Evolutionary conservation across 768 basidiomycete genomes (phyloP).

Genomic region (Boletus reticulatus): DNA sequence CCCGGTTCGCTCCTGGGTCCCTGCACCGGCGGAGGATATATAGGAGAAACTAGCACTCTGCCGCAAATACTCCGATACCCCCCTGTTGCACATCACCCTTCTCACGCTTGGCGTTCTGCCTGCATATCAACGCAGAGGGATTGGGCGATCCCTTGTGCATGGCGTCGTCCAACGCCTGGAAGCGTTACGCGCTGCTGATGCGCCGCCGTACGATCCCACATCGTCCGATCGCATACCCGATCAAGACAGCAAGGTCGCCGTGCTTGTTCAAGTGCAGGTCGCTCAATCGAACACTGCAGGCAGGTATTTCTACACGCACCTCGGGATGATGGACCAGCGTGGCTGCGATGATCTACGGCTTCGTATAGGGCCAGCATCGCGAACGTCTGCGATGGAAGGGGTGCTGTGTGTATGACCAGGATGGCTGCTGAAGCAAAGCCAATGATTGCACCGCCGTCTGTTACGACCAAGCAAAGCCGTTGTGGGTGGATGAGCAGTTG

Average conservation of each 20-base stretch:
- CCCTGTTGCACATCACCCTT: constrained; percentile 19
- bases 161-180: constrained; percentile 27
- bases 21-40: background rate
- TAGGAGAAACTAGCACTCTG: background rate
- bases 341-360: constrained; percentile 4
- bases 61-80: constrained; percentile 5
- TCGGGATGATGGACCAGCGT: constrained; percentile 29
- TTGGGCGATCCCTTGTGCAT: constrained; percentile 30
- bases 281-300: constrained; percentile 25
- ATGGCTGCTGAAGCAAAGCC: constrained; percentile 30
- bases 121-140: constrained; percentile 25
- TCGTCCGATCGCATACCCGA: background rate
- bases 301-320: constrained; percentile 26
- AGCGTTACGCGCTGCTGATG: background rate
- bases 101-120: constrained; percentile 32
- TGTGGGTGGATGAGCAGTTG: constrained; percentile 30
- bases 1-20: background rate
- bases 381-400: constrained; percentile 24
- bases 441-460: constrained; percentile 16
- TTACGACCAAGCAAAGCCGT: constrained; percentile 30
- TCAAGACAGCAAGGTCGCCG: constrained; percentile 9
- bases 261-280: constrained; percentile 29
- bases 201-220: background rate
- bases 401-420: constrained; percentile 20
- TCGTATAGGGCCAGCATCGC: constrained; percentile 16